Percentiles rank a stretch among this genome's conserved stretches.
These are phyloP conservation scores for Albizia julibrissin DNA, from an alignment of 306 rosid genomes.

Conservation along the genomic window DNA sequence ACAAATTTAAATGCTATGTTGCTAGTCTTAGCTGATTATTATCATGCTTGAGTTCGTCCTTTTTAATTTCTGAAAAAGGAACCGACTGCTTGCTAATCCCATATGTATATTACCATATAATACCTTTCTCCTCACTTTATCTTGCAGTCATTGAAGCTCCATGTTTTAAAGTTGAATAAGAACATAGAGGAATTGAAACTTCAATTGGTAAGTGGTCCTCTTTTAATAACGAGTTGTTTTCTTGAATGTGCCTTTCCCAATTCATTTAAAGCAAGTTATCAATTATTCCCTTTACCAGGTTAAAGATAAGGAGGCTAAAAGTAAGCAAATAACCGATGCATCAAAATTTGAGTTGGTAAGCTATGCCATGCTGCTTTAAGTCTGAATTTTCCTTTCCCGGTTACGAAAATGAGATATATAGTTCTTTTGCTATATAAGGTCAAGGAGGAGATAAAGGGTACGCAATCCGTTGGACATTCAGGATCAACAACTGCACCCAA, in stretches of 20 bases:
- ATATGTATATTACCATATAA: conserved; percentile 29
- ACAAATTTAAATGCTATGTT: conserved; percentile 9
- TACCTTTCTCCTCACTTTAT: conserved; percentile 34
- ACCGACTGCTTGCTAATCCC: conserved; percentile 1
- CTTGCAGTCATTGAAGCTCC: conserved; percentile 92
- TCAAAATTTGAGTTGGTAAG: conserved; percentile 54
- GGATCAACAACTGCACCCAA: conserved; percentile 35
- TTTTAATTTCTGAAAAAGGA: conserved; percentile 7
- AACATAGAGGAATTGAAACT: conserved; percentile 67
- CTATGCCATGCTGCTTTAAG: conserved; percentile 31
- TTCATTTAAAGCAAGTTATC: conserved; percentile 25
- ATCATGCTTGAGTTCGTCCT: background rate
- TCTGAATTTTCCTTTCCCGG: conserved; percentile 22
- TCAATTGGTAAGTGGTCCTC: conserved; percentile 63
- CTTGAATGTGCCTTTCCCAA: conserved; percentile 18
- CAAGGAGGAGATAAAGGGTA: conserved; percentile 34
- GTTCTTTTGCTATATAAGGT: conserved; percentile 42
- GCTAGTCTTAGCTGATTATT: conserved; percentile 22
- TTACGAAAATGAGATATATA: conserved; percentile 16
- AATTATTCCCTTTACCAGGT: conserved; percentile 47
- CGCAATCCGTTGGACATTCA: conserved; percentile 36
- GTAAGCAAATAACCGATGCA: conserved; percentile 38
- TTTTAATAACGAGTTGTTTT: background rate
- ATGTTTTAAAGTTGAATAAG: conserved; percentile 74
- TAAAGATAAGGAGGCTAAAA: conserved; percentile 51